Base-by-base conservation (phyloP, 306 rosid species). In the Malus fusca region DNA sequence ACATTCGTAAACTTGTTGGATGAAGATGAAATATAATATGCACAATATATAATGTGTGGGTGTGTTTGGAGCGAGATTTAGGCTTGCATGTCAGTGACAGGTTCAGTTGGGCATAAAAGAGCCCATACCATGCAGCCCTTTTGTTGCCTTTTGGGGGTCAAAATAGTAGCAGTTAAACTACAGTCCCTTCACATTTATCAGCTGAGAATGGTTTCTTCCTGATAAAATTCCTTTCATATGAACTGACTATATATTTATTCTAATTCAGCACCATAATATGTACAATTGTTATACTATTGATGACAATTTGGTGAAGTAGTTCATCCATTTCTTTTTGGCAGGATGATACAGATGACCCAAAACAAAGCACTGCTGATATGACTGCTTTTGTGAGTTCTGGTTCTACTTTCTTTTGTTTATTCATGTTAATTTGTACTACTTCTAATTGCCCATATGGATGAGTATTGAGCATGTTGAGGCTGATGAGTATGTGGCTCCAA, bases 341-440 rank as follows among this genome's bases (percentile, higher is more conserved):
- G 87, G 87, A 87, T 80, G 88, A 84, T 58, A 3, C 71, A 3
- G 88, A 84, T 31, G 87, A 87, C 55, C 62, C 87, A 12, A 87
- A 85, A 65, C 90, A 80, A 69, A 77, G 85, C 81, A 82, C 90
- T 68, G 82, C 87, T 48, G 80, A 84, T 65, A 84, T 84, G 88
- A 84, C 90, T 17, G 79, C 77, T 51, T 87, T 87, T 84, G 85
- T 87, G 77, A 84, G 86, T 72, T 66, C 75, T 30, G 15, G 19
- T 58, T 12, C 13, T 4, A 59, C 51, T 30, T 6, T 73, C 22
- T 63, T 42, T 22, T 40, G 3, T 23, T 42, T 12, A 15, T 37
- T 62, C 42, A 11, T 22, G 11, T 35, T 52, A 43, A 43, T 31
- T 66, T 68, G n/a, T 15, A 4, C 1, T 44, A 3, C 19, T 37